Conservation (phyloP, 441 rosid species). For the Aquilaria agallochum region DNA sequence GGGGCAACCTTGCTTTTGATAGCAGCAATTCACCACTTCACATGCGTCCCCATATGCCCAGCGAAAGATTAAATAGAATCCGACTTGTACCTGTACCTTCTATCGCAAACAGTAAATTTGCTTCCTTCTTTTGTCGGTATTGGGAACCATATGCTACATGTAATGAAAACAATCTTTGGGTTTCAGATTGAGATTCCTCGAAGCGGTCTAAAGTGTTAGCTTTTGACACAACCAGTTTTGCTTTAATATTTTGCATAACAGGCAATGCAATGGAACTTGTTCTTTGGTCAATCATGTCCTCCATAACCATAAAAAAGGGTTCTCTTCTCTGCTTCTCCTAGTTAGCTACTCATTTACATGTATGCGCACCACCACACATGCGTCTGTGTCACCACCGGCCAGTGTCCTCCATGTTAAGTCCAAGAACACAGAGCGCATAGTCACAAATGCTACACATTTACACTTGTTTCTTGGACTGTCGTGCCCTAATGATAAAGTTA, state of each 20-base stretch:
- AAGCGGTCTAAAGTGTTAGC: background rate
- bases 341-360: too few relatives aligned
- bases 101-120: too few relatives aligned
- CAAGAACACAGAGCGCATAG: too few relatives aligned
- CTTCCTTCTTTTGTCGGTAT: background rate
- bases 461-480: too few relatives aligned
- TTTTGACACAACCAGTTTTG: slow-evolving; percentile 2
- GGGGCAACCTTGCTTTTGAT: background rate
- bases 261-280: slow-evolving; percentile 1
- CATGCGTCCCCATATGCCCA: slow-evolving; percentile 3
- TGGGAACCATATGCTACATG: slow-evolving; percentile 3
- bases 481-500: too few relatives aligned
- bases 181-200: slow-evolving; percentile 16
- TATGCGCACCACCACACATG: too few relatives aligned
- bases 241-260: too few relatives aligned
- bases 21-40: background rate
- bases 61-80: background rate
- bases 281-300: slow-evolving; percentile 2
- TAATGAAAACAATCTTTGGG: background rate
- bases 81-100: background rate
- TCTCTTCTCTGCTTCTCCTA: too few relatives aligned
- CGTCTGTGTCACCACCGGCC: too few relatives aligned
- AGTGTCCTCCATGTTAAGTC: too few relatives aligned
- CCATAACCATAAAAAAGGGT: too few relatives aligned
- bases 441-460: too few relatives aligned